Conservation (phyloP, 257 asterid genomes). For the Nemophila menziesii region DNA sequence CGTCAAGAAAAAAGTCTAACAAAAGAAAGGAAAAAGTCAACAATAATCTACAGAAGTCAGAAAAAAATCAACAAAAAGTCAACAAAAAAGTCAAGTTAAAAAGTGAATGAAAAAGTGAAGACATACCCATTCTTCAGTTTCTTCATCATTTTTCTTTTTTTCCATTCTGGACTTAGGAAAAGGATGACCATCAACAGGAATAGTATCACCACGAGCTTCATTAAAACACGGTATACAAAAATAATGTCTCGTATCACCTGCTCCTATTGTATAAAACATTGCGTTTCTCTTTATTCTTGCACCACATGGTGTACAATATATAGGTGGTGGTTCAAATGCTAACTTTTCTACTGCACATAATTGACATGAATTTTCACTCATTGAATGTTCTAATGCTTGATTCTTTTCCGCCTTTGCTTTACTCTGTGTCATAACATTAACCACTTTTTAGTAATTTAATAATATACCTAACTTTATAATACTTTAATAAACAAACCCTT, state of each 20-base stretch:
- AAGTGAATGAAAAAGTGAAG: neutral
- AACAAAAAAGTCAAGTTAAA: too few relatives aligned
- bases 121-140: constrained; percentile 91
- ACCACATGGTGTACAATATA: constrained; percentile 90
- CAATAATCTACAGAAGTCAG: too few relatives aligned
- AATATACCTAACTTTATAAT: neutral
- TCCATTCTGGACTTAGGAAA: constrained; percentile 72
- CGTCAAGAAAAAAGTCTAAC: too few relatives aligned
- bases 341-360: constrained; percentile 99
- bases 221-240: constrained; percentile 91
- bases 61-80: too few relatives aligned
- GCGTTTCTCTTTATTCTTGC: constrained; percentile 91
- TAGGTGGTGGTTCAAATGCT: constrained; percentile 92
- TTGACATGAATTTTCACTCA: constrained; percentile 95
- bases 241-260: constrained; percentile 85
- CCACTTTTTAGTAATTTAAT: neutral
- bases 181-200: constrained; percentile 51
- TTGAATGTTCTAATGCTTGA: constrained; percentile 83
- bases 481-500: constrained; percentile 6
- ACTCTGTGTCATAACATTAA: constrained; percentile 36
- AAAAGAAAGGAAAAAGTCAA: too few relatives aligned
- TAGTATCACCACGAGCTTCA: constrained; percentile 81
- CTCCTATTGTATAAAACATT: constrained; percentile 72
- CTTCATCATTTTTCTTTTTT: constrained; percentile 88
- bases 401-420: constrained; percentile 87